Conservation (phyloP, 306 rosid genomes). For the Senna siamea region DNA sequence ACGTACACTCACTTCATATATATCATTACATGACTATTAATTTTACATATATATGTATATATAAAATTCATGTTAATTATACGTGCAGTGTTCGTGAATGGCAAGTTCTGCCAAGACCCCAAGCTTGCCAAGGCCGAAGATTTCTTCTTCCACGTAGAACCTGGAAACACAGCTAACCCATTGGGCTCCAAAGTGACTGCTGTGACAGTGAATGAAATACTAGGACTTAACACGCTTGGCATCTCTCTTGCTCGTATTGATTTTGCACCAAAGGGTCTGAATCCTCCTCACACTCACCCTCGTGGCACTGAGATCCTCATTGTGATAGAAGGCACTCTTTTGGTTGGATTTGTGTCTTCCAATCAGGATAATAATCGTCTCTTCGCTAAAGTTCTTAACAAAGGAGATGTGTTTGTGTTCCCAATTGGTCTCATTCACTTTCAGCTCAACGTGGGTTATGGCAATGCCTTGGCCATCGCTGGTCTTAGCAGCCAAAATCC, state of each 20-base stretch:
- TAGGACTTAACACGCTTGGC: constrained; percentile 47
- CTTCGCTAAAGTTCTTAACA: constrained; percentile 40
- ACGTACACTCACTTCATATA: no score
- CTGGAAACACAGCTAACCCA: constrained; percentile 37
- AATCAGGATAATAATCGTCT: constrained; percentile 40
- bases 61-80: no score
- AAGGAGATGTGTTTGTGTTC: constrained; percentile 45
- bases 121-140: constrained; percentile 35
- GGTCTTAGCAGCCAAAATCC: constrained; percentile 48
- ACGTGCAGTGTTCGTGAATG: constrained; percentile 38
- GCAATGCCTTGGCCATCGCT: constrained; percentile 40
- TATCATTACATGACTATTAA: no score
- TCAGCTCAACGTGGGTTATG: constrained; percentile 38
- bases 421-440: constrained; percentile 47
- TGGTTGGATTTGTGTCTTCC: constrained; percentile 35
- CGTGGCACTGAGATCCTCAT: constrained; percentile 43
- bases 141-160: constrained; percentile 37
- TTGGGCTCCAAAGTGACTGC: constrained; percentile 41
- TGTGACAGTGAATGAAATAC: not conserved
- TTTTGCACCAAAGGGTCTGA: constrained; percentile 40
- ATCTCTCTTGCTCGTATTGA: constrained; percentile 44
- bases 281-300: constrained; percentile 47
- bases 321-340: constrained; percentile 40
- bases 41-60: no score
- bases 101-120: constrained; percentile 46